Conservation (phyloP, 2,329 filamentous ascomycete species). For the Penicillium palitans region DNA sequence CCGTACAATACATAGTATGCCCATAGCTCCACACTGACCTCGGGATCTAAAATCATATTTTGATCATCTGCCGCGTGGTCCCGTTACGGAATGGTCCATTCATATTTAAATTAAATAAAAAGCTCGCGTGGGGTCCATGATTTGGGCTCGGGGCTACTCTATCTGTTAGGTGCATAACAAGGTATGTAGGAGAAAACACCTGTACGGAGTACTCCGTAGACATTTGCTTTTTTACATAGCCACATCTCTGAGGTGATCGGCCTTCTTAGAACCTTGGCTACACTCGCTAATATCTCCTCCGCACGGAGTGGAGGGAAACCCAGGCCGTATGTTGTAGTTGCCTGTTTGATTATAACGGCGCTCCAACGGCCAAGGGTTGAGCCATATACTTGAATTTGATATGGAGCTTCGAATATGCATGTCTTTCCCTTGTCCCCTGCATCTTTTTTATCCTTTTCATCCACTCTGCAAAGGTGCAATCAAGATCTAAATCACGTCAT, state of each 20-base stretch:
- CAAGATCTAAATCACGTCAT: constrained; percentile 39
- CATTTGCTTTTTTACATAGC: neutral
- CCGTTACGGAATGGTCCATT: neutral
- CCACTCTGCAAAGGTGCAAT: constrained; percentile 25
- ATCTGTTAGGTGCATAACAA: constrained; percentile 15
- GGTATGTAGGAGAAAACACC: neutral
- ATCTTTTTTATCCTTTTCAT: neutral
- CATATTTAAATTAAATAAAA: neutral
- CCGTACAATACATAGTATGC: neutral
- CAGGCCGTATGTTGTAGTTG: neutral
- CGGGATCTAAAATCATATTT: neutral
- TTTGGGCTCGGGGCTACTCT: constrained; percentile 10
- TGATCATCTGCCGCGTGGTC: constrained; percentile 1
- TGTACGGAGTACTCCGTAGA: neutral
- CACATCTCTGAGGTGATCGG: neutral
- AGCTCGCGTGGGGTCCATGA: constrained; percentile 9
- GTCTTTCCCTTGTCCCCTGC: constrained; percentile 1
- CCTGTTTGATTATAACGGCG: neutral
- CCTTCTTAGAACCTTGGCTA: neutral
- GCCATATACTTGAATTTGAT: neutral
- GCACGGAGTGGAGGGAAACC: neutral
- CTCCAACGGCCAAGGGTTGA: neutral
- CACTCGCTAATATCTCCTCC: neutral
- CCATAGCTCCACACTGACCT: neutral
- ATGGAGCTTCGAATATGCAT: neutral